Conservation (phyloP, 2,329 filamentous ascomycete species). For the Botrytis fragariae region DNA sequence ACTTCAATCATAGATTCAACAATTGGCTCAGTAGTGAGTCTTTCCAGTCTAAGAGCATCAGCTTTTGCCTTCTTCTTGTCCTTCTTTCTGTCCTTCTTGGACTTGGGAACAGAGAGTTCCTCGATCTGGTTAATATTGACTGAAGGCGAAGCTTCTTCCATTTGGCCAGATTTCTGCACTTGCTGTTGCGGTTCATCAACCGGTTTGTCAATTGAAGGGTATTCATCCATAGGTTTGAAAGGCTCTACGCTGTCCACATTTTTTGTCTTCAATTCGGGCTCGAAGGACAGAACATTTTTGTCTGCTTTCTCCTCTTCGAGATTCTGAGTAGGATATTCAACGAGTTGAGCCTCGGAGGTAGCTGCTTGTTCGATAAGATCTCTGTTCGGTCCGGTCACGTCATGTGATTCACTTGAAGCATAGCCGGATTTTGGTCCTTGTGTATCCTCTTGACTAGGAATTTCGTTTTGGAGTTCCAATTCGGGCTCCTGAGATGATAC, state of each 20-base stretch:
- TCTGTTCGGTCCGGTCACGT: neutral
- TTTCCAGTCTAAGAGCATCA: neutral
- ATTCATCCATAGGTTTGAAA: neutral
- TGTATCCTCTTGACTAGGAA: neutral
- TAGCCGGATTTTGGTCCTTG: neutral
- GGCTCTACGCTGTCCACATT: neutral
- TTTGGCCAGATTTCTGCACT: constrained; percentile 10
- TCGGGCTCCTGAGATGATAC: neutral
- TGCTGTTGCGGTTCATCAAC: neutral
- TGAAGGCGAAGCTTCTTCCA: constrained; percentile 6
- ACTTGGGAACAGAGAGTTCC: constrained; percentile 21
- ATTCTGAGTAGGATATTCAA: neutral
- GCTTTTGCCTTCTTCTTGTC: neutral
- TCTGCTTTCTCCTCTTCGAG: neutral
- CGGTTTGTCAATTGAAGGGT: neutral
- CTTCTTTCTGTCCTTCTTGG: constrained; percentile 30
- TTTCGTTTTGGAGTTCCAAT: neutral
- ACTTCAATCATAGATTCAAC: neutral
- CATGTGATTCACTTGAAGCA: constrained; percentile 19
- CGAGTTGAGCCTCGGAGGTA: neutral
- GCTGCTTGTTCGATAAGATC: neutral
- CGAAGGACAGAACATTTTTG: neutral
- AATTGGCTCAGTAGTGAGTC: neutral
- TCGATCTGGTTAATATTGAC: constrained; percentile 17
- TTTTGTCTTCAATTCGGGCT: neutral